Percentiles rank a stretch among this genome's conserved stretches.
These are phyloP conservation scores for Aotearoamyces nothofagi DNA, from an alignment of 2,329 filamentous ascomycete genomes.

Conservation along the genomic window DNA sequence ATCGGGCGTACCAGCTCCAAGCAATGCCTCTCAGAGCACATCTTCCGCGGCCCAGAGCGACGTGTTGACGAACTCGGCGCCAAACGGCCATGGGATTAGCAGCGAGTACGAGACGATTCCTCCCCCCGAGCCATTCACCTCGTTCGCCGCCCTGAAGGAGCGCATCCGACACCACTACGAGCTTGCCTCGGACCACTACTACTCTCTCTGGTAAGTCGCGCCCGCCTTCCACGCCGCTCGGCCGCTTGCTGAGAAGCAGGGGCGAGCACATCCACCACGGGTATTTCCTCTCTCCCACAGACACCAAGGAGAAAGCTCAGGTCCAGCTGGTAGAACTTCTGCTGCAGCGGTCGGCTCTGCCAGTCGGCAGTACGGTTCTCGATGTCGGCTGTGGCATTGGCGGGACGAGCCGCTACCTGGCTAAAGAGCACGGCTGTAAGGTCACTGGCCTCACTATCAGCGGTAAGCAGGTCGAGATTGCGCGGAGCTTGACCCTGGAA, in stretches of 20 bases:
- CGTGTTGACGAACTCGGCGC: too few species aligned
- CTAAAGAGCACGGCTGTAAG: constrained; percentile 30
- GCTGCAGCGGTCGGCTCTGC: constrained; percentile 29
- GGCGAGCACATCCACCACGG: constrained; percentile 50
- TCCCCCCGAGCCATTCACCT: not conserved
- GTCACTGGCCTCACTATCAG: constrained; percentile 48
- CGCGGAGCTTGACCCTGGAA: constrained; percentile 30
- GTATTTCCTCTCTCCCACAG: constrained; percentile 35
- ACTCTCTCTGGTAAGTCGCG: constrained; percentile 36
- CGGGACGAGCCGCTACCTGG: constrained; percentile 41
- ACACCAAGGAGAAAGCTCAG: constrained; percentile 42
- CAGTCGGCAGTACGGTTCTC: constrained; percentile 27
- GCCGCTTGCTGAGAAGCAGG: constrained; percentile 21
- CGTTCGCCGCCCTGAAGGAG: constrained; percentile 30
- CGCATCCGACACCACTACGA: constrained; percentile 46
- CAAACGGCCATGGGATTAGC: not conserved
- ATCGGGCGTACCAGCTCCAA: too few species aligned
- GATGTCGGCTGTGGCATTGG: constrained; percentile 47
- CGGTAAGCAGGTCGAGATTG: constrained; percentile 41
- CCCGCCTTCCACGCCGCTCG: not conserved
- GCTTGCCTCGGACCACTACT: constrained; percentile 44
- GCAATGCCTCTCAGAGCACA: too few species aligned
- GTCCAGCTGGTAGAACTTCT: constrained; percentile 39
- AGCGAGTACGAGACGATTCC: not conserved
- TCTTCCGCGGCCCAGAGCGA: too few species aligned